phyloP scores from a whole-genome alignment of 2,329 filamentous ascomycete genomes.

The Penicillium sp. region DNA sequence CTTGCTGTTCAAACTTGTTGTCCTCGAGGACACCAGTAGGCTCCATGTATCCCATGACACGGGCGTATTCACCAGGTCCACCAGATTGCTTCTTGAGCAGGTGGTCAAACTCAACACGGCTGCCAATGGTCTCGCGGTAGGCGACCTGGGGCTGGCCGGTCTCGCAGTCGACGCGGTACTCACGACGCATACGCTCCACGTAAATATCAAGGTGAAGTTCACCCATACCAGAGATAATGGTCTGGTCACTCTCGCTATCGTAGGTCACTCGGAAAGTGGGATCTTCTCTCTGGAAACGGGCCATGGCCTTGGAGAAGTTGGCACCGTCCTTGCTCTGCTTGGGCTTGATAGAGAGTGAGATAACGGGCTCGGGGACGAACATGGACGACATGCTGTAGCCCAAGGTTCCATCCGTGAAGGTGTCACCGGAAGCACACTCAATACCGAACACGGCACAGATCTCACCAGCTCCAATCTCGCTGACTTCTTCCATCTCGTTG shows the following conservation, averaged over 20 bases:
- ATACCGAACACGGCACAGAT: constrained; percentile 98
- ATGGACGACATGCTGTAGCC: constrained; percentile 97
- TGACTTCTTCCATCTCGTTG: constrained; percentile 97
- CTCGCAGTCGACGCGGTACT: constrained; percentile 93
- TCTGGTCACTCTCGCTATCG: constrained; percentile 89
- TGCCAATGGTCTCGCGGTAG: constrained; percentile 89
- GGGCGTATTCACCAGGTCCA: constrained; percentile 91
- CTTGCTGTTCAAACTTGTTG: constrained; percentile 83
- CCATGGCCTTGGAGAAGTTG: constrained; percentile 98
- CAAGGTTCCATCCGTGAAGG: constrained; percentile 89
- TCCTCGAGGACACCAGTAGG: constrained; percentile 70
- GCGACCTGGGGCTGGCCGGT: constrained; percentile 97
- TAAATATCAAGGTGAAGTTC: constrained; percentile 97
- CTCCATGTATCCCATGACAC: constrained; percentile 88
- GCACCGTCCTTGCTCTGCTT: constrained; percentile 88
- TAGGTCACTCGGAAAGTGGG: constrained; percentile 95
- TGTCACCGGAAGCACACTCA: constrained; percentile 95
- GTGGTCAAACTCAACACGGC: constrained; percentile 82
- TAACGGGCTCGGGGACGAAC: constrained; percentile 95
- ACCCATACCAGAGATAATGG: constrained; percentile 97
- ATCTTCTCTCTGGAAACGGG: constrained; percentile 96
- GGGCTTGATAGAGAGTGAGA: constrained; percentile 94
- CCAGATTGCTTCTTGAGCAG: constrained; percentile 93
- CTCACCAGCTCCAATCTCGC: constrained; percentile 89
- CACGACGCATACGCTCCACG: constrained; percentile 90